Evolutionary conservation across 2,329 filamentous ascomycete genomes (phyloP), one percentile per base, ranked within the genome.

Genomic region (Fusarium anthophilum): DNA sequence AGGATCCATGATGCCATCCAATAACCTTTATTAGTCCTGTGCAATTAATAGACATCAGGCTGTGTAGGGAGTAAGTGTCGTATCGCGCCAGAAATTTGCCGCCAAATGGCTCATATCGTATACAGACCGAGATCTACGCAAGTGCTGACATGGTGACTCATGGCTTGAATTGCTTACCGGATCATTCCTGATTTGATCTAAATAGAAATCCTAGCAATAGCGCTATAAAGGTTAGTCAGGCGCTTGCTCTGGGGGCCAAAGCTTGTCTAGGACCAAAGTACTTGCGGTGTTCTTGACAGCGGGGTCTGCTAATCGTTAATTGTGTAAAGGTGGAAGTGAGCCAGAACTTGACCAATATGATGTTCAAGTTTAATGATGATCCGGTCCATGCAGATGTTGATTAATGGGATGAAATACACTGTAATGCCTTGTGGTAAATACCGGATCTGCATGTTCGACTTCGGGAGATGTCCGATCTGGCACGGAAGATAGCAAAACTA

Each of bases 361-460:
- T 8, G 3, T 18, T 24, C 7, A n/a, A 18, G 7, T 24, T 2
- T 18, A 8, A 24, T 2, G 6, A 10, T 1, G 13, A 32, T 4
- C 5, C 7, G 7, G 5, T 32, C 3, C 17, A 12, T 24, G 14
- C 9, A 24, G 22, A 24, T 32, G 10, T 18, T 24, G 5, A 14
- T 28, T 20, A n/a, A 32, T 3, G 17, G 30, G 22, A 22, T 4
- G 11, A 24, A 3, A 35, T 11, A 0, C 22, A 8, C 15, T 24
- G 22, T 35, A 11, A 35, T 9, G 15, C 4, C 22, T 35, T 18
- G 47, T 35, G 11, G 15, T 35, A 12, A 3, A 14, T 18, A 32
- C 22, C 30, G 22, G 7, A 35, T 18, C 22, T 24, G 22, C 9
- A 24, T 24, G 48, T 53, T 37, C 30, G 8, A 14, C 37, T 53